A percentile compares a stretch with the other conserved stretches of the same genome.
phyloP scores from a whole-genome alignment of 371 early-diverging fungal species.

The Mucor mucedo region DNA sequence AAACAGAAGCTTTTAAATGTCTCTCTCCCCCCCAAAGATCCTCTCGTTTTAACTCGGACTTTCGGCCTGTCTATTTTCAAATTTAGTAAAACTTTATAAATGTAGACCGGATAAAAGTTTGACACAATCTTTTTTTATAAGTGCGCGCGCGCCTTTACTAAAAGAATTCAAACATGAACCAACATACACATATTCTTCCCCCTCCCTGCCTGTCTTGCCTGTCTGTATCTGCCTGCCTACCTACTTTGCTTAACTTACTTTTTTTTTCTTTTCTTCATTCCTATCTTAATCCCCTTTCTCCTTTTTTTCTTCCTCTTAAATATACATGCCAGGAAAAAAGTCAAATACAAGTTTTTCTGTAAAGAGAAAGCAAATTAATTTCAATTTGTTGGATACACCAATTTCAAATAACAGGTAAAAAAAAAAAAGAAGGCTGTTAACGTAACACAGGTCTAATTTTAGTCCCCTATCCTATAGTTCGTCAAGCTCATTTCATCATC shows the following conservation, averaged over 20 bases:
- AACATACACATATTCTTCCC: no score
- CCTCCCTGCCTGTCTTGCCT: no score
- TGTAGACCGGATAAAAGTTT: slow-evolving; percentile 4
- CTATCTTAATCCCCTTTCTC: not conserved
- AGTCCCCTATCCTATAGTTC: not conserved
- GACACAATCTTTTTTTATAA: not conserved
- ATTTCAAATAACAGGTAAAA: slow-evolving; percentile 19
- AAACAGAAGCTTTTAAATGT: not conserved
- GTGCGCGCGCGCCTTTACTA: slow-evolving; percentile 1
- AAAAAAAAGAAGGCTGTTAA: not conserved
- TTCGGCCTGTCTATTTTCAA: not conserved
- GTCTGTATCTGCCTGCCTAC: no score
- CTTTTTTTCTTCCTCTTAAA: not conserved
- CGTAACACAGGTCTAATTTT: slow-evolving; percentile 5
- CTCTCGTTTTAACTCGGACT: no score
- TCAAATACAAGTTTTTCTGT: slow-evolving; percentile 19
- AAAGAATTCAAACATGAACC: no score
- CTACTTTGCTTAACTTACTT: no score
- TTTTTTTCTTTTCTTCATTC: no score
- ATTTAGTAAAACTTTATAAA: slow-evolving; percentile 6
- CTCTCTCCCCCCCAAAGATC: no score
- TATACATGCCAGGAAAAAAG: not conserved
- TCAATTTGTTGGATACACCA: slow-evolving; percentile 32
- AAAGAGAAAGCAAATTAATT: slow-evolving; percentile 46
- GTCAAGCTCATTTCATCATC: slow-evolving; percentile 1